Percentiles rank a stretch among this genome's conserved stretches.
Conservation (phyloP, 1,284 basidiomycete genomes). For the Ustilago esculenta region DNA sequence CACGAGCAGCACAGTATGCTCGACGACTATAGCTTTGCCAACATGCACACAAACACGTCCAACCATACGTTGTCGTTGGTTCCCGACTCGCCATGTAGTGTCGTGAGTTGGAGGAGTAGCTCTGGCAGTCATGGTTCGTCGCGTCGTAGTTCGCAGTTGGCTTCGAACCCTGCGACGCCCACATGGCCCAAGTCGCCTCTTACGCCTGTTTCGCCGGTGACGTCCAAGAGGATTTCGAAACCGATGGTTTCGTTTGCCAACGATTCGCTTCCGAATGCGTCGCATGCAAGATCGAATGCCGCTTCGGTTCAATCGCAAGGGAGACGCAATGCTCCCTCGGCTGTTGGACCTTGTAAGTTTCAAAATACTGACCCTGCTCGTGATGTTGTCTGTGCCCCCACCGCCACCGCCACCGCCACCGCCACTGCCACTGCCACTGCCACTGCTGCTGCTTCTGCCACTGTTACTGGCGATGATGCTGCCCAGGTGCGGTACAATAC, state of each 20-base stretch:
- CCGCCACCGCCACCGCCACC: background rate
- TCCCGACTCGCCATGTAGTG: conserved; percentile 24
- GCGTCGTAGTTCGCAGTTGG: conserved; percentile 28
- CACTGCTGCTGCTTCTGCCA: conserved; percentile 1
- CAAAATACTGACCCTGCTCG: conserved; percentile 1
- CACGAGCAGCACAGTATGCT: conserved; percentile 37
- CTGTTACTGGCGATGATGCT: conserved; percentile 7
- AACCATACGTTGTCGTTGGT: conserved; percentile 28
- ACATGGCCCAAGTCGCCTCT: conserved; percentile 41
- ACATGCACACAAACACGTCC: conserved; percentile 16
- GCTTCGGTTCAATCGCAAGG: conserved; percentile 19
- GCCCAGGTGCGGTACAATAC: conserved; percentile 1
- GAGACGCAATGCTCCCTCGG: conserved; percentile 5
- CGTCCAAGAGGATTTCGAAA: conserved; percentile 9
- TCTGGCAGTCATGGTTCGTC: conserved; percentile 11
- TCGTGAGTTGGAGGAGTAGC: conserved; percentile 16
- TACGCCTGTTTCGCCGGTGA: conserved; percentile 22
- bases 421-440: conserved; percentile 7
- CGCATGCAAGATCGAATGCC: conserved; percentile 9
- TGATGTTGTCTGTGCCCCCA: conserved; percentile 9
- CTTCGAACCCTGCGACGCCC: conserved; percentile 20
- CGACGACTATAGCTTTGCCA: conserved; percentile 36
- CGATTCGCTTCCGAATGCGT: conserved; percentile 11
- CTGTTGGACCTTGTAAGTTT: conserved; percentile 26
- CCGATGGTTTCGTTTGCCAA: conserved; percentile 21